phyloP scores from a whole-genome alignment of 768 basidiomycete species.

The Stropharia rugosoannulata region DNA sequence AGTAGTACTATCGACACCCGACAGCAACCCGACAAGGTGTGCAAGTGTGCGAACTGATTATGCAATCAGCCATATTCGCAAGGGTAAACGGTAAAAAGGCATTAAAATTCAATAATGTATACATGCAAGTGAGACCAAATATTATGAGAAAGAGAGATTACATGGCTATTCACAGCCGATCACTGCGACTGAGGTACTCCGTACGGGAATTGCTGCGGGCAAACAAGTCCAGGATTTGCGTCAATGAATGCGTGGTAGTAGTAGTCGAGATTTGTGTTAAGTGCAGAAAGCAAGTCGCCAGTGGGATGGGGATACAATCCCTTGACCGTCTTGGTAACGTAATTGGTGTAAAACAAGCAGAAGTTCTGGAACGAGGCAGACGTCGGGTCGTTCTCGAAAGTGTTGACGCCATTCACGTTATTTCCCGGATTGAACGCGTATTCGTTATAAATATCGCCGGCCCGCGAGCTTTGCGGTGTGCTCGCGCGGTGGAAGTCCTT shows the following conservation, averaged over 20 bases:
- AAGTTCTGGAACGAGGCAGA: conserved; percentile 15
- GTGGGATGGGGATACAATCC: conserved; percentile 18
- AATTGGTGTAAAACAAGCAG: conserved; percentile 19
- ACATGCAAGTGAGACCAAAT: too few relatives aligned
- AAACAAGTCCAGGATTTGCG: not conserved
- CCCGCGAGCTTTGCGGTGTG: not conserved
- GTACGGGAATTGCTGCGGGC: not conserved
- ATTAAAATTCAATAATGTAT: too few relatives aligned
- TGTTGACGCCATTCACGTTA: conserved; percentile 15
- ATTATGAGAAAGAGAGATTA: too few relatives aligned
- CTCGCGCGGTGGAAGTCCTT: conserved; percentile 14
- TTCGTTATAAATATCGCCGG: conserved; percentile 1
- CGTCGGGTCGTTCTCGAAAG: conserved; percentile 14
- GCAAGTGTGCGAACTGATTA: too few relatives aligned
- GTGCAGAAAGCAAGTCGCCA: conserved; percentile 14
- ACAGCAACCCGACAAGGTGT: too few relatives aligned
- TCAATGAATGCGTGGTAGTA: conserved; percentile 7
- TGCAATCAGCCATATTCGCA: too few relatives aligned
- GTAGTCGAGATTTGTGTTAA: conserved; percentile 14
- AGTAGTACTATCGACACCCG: too few relatives aligned
- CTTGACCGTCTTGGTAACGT: conserved; percentile 17
- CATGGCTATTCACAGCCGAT: too few relatives aligned
- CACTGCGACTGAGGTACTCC: not conserved
- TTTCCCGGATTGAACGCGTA: conserved; percentile 18
- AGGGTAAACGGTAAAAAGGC: too few relatives aligned